phyloP scores from a whole-genome alignment of 768 basidiomycete genomes.

The Cystobasidiopsis lactophilus region DNA sequence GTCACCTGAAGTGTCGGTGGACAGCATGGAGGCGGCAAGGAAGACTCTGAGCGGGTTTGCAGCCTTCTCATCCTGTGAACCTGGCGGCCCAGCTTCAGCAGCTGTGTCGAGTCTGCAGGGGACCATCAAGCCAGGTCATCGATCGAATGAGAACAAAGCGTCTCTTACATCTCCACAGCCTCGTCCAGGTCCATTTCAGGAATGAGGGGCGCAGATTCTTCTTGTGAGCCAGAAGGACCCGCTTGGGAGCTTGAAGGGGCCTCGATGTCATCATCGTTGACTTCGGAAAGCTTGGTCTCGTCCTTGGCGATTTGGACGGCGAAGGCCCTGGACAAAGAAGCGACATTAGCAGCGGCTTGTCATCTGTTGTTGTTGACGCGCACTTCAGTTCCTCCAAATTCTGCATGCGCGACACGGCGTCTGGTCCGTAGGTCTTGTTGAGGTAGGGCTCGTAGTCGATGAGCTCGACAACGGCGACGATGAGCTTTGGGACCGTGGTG shows the following conservation, averaged over 20 bases:
- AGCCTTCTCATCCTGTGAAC: too few species aligned
- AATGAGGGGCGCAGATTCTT: background rate
- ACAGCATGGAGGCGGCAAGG: constrained; percentile 58
- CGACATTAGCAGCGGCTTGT: background rate
- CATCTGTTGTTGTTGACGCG: background rate
- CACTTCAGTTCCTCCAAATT: constrained; percentile 60
- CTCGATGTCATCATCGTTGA: background rate
- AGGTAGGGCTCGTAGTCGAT: constrained; percentile 48
- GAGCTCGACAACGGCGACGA: constrained; percentile 36
- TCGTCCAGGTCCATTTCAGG: too few species aligned
- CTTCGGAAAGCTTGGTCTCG: constrained; percentile 15
- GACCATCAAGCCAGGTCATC: too few species aligned
- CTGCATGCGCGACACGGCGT: constrained; percentile 57
- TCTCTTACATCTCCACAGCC: too few species aligned
- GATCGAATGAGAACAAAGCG: too few species aligned
- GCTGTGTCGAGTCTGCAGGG: too few species aligned
- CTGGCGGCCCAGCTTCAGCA: too few species aligned
- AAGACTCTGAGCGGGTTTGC: constrained; percentile 50
- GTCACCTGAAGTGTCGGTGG: constrained; percentile 46
- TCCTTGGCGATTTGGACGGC: constrained; percentile 33
- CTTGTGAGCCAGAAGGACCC: background rate
- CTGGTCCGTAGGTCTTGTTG: constrained; percentile 40
- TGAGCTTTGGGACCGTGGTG: constrained; percentile 39
- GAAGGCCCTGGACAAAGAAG: constrained; percentile 30
- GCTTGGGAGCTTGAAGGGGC: background rate